Base-by-base conservation (phyloP, 1,284 basidiomycete species). In the Phenoliferia sp. region DNA sequence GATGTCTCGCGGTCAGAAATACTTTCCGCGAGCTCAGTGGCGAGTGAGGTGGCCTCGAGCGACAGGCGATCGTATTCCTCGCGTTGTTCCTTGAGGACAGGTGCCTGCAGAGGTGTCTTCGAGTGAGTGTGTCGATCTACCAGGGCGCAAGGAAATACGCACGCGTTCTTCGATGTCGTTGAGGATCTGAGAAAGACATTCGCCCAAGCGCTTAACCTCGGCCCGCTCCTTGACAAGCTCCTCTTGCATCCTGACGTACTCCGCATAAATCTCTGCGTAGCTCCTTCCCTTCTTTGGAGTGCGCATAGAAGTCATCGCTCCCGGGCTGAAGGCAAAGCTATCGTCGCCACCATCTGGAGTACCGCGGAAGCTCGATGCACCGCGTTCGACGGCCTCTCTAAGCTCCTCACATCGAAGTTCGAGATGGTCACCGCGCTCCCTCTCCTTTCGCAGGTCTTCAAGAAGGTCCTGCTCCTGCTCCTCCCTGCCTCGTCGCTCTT, bases 191-290 rank as follows among this genome's bases (percentile, higher is more conserved):
- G 84, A 81, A 44, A 92, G 17, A 50, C 90, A 87, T 35, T 86
- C 84, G 62, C 90, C 88, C 83, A 97, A 87, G 57, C 90, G 85
- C 69, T 88, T 86, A 63, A 88, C 89, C 80, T 97, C 91, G 1
- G 85, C 83, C 64, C 85, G 86, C 77, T 93, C 90, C 75, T 84
- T 85, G 22, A 85, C 83, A 64, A 88, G 87, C 61, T 93, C 89
- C 52, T 91, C 90, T 78, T 96, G 89, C 59, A 94, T 84, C 64
- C 86, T 84, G 58, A 93, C 86, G 73, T 90, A 90, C 73, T 92
- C 90, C n/a, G 88, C 84, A 77, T 94, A 95, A 22, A 95, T 87
- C 77, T 94, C 88, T 0, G 92, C 94, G 79, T 94, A 92, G 2
- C 88, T 89, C 82, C 90, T 90, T 28, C 92, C 92, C 34, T 82